Evolutionary conservation across 2,329 filamentous ascomycete species (phyloP).

Genomic region (Phyllosticta paracitricarpa): DNA sequence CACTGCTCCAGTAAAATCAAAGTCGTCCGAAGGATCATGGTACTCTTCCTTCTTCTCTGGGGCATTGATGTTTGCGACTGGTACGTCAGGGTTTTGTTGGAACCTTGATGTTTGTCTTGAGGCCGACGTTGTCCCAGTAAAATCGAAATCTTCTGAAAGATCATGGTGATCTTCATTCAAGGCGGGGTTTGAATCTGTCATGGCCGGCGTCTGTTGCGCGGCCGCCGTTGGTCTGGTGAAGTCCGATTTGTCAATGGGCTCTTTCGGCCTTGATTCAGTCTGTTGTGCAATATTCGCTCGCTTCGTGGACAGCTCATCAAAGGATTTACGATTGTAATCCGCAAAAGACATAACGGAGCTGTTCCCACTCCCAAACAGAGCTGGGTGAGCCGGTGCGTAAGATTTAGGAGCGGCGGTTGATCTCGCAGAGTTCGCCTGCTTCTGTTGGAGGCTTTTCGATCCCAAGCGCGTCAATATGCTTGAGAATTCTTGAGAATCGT

Average conservation of each 20-base stretch:
- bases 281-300: not conserved
- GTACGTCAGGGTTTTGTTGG: not conserved
- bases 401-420: not conserved
- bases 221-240: not conserved
- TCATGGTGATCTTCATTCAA: not conserved
- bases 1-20: not conserved
- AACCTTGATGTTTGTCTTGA: not conserved
- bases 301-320: no score
- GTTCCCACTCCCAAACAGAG: not conserved
- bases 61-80: not conserved
- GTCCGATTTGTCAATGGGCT: not conserved
- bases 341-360: no score
- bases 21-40: not conserved
- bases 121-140: not conserved
- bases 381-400: not conserved
- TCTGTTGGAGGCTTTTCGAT: not conserved
- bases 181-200: not conserved
- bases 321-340: no score
- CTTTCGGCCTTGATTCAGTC: not conserved
- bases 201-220: not conserved
- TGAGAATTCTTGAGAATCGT: not conserved
- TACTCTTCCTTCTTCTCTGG: not conserved
- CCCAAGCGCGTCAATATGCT: not conserved
- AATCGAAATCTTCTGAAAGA: not conserved
- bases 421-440: not conserved